Conservation (phyloP, 106 monocot species). For the Allium fistulosum region DNA sequence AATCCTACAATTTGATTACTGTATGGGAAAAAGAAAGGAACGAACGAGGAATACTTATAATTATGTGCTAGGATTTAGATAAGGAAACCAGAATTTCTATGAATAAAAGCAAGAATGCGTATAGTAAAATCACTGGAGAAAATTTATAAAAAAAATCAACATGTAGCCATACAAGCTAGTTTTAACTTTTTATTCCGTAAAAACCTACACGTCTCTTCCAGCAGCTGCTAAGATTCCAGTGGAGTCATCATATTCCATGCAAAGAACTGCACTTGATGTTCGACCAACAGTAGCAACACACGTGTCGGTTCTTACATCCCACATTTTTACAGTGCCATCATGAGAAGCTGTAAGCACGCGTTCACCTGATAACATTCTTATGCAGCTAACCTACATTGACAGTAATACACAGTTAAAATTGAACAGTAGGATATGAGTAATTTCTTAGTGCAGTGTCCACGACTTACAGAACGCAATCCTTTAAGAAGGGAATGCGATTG, state of each 20-base stretch:
- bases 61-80: no score
- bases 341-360: conserved; percentile 91
- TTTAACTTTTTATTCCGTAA: background rate
- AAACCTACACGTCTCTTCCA: conserved; percentile 91
- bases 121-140: background rate
- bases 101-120: no score
- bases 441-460: background rate
- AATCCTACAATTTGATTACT: no score
- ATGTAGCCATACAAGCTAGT: background rate
- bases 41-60: no score
- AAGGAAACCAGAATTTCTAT: no score
- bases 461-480: background rate
- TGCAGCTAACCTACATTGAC: conserved; percentile 65
- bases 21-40: no score
- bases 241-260: conserved; percentile 98
- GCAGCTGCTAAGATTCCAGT: conserved; percentile 86
- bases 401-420: background rate
- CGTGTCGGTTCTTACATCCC: conserved; percentile 99
- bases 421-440: background rate
- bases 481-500: no score
- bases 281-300: conserved; percentile 99
- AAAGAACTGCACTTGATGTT: conserved; percentile 68
- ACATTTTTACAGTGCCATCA: conserved; percentile 99
- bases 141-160: background rate
- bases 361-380: conserved; percentile 97